These are phyloP conservation scores for Parmales sp. DNA, from an alignment of 108 stramenopile species.

Conservation along the genomic window DNA sequence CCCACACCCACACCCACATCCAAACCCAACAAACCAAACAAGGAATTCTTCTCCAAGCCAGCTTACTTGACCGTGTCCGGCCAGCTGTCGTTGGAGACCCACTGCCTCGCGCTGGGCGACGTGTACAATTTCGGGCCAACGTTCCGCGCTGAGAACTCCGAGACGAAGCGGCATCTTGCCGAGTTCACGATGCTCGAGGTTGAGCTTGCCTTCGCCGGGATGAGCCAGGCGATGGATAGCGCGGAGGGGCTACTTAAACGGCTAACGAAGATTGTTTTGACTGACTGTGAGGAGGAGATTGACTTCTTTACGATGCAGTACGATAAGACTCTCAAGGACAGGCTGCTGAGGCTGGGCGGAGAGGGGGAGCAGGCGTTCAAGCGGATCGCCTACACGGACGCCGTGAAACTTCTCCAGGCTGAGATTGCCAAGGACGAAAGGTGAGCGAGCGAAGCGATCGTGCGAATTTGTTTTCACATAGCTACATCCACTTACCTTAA, in stretches of 20 bases:
- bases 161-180: constrained; percentile 92
- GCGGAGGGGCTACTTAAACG: constrained; percentile 89
- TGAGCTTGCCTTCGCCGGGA: constrained; percentile 96
- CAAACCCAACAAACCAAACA: no score
- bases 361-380: constrained; percentile 55
- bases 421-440: constrained; percentile 94
- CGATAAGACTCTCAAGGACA: constrained; percentile 63
- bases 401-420: constrained; percentile 75
- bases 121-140: constrained; percentile 99
- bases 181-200: constrained; percentile 98
- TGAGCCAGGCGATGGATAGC: constrained; percentile 87
- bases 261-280: constrained; percentile 62
- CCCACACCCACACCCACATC: no score
- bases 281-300: constrained; percentile 75
- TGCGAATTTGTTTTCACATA: no score
- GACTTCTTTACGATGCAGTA: constrained; percentile 84
- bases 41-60: constrained; percentile 91
- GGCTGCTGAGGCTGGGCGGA: constrained; percentile 63
- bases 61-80: constrained; percentile 94
- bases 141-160: constrained; percentile 97
- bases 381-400: constrained; percentile 75
- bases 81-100: constrained; percentile 88
- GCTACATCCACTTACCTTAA: no score
- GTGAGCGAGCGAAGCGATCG: no score
- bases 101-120: constrained; percentile 92